Percentiles rank a stretch among this genome's conserved stretches.
Evolutionary conservation across 345 rosid genomes (phyloP).

Genomic region (Citrus reticulata): DNA sequence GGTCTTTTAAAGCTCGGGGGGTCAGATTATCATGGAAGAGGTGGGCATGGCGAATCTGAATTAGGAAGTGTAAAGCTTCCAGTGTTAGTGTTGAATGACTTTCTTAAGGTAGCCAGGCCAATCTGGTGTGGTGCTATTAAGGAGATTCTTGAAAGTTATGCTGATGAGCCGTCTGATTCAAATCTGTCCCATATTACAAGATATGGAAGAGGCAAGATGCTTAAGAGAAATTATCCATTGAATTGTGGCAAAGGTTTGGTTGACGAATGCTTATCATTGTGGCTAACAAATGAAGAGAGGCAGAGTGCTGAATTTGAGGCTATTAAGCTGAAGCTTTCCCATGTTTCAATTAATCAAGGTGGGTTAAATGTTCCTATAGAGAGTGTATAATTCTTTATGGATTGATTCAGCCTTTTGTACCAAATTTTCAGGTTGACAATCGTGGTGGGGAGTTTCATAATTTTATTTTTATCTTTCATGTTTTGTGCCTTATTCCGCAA

Average conservation of each 20-base stretch:
- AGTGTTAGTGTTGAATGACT: slow-evolving; percentile 48
- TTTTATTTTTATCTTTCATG: too few species aligned
- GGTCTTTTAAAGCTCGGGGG: slow-evolving; percentile 91
- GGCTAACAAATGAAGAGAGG: slow-evolving; percentile 70
- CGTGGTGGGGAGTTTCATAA: too few species aligned
- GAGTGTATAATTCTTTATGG: slow-evolving; percentile 8
- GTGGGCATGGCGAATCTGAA: slow-evolving; percentile 76
- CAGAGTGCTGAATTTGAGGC: slow-evolving; percentile 59
- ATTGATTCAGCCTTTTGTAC: too few species aligned
- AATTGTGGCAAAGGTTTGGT: slow-evolving; percentile 57
- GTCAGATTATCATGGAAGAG: slow-evolving; percentile 87
- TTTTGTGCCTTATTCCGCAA: too few species aligned
- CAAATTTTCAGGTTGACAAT: too few species aligned
- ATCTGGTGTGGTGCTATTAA: slow-evolving; percentile 75
- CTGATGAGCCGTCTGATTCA: slow-evolving; percentile 60
- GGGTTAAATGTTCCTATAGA: slow-evolving; percentile 24
- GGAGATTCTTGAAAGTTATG: slow-evolving; percentile 43
- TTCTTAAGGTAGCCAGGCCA: slow-evolving; percentile 75
- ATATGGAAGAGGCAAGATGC: slow-evolving; percentile 42
- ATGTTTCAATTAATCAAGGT: slow-evolving; percentile 25
- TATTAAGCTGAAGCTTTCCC: slow-evolving; percentile 47
- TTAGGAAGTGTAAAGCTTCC: slow-evolving; percentile 86
- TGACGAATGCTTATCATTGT: slow-evolving; percentile 47
- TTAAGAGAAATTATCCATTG: slow-evolving; percentile 37
- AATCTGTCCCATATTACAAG: slow-evolving; percentile 57